phyloP scores from a whole-genome alignment of 1,139 yeast genomes.

The Tardiomyces depauwii region DNA sequence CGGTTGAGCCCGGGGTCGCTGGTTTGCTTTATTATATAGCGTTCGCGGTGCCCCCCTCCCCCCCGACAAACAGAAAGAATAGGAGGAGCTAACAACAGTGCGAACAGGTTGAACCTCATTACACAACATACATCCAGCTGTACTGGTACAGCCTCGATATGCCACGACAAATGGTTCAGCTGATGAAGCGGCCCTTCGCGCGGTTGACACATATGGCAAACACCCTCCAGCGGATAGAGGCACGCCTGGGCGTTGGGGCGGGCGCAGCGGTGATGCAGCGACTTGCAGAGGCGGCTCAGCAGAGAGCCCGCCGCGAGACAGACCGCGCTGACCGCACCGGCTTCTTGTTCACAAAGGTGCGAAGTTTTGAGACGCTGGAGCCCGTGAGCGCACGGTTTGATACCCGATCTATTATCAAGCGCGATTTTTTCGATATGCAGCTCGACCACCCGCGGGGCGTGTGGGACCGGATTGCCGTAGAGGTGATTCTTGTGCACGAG shows the following conservation, averaged over 20 bases:
- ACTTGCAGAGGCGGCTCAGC: slow-evolving; percentile 12
- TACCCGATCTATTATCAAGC: slow-evolving; percentile 17
- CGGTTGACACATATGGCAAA: background rate
- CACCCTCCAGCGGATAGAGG: background rate
- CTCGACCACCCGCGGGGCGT: slow-evolving; percentile 18
- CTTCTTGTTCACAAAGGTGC: slow-evolving; percentile 21
- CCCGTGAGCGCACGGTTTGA: slow-evolving; percentile 23
- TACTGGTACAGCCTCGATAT: background rate
- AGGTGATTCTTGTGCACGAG: slow-evolving; percentile 15
- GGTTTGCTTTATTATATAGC: no score
- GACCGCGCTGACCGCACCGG: slow-evolving; percentile 12
- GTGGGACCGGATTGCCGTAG: slow-evolving; percentile 18
- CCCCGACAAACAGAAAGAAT: no score
- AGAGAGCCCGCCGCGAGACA: slow-evolving; percentile 13
- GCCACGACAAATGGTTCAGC: background rate
- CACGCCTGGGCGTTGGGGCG: background rate
- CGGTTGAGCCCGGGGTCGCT: no score
- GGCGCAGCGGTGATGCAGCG: slow-evolving; percentile 11
- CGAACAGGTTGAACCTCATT: background rate
- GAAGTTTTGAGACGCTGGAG: slow-evolving; percentile 17
- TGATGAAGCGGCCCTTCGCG: background rate
- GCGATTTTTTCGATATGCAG: slow-evolving; percentile 25
- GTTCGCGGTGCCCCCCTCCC: no score
- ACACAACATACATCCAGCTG: background rate
- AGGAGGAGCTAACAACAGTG: background rate